Evolutionary conservation across 306 rosid genomes (phyloP).

Genomic region (Hylodesmum podocarpum): DNA sequence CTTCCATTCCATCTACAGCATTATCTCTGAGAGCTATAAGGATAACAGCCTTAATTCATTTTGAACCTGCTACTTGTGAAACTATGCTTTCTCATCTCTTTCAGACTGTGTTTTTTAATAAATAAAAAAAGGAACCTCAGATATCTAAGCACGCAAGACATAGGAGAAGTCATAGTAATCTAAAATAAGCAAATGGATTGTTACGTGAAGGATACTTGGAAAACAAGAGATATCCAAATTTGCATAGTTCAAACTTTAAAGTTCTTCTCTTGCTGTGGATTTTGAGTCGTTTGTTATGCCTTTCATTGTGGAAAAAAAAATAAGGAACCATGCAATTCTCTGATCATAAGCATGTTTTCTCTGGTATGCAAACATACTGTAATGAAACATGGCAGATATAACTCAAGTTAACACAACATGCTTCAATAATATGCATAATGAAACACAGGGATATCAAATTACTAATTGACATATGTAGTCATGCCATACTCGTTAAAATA

Average conservation of each 20-base stretch:
- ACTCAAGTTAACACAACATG: background rate
- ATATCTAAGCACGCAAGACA: slow-evolving; percentile 3
- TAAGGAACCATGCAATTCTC: background rate
- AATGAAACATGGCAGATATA: background rate
- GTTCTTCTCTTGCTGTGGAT: background rate
- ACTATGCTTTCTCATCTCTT: background rate
- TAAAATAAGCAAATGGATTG: background rate
- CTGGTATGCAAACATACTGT: background rate
- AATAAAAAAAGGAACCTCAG: background rate
- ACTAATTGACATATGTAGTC: background rate
- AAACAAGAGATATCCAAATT: background rate
- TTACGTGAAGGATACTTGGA: background rate
- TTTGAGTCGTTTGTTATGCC: background rate
- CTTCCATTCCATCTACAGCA: background rate
- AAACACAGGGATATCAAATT: background rate
- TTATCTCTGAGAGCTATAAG: background rate
- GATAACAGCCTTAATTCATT: background rate
- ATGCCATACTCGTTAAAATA: background rate
- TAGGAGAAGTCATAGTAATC: background rate
- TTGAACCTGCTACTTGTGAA: background rate
- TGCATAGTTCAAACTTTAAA: background rate
- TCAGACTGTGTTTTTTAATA: background rate
- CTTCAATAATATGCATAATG: background rate
- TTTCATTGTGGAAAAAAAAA: background rate
- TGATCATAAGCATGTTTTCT: background rate